These are phyloP conservation scores for Clavariopsis aquatica DNA, from an alignment of 495 filamentous ascomycete species.

Conservation along the genomic window DNA sequence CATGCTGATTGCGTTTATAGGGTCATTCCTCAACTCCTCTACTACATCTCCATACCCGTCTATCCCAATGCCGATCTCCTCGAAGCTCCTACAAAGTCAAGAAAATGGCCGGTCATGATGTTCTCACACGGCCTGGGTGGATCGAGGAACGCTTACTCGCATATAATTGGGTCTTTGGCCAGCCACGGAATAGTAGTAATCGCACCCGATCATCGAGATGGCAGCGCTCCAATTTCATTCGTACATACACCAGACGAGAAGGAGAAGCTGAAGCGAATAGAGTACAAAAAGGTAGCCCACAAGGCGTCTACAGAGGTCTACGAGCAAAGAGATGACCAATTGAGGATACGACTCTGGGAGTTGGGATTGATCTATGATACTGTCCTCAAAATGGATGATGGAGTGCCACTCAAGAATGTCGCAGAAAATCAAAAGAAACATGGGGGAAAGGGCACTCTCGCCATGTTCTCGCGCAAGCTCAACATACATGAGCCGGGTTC, in stretches of 20 bases:
- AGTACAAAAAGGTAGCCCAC: conserved; percentile 57
- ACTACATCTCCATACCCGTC: conserved; percentile 65
- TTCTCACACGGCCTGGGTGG: conserved; percentile 82
- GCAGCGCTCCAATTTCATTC: conserved; percentile 65
- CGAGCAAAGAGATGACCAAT: conserved; percentile 61
- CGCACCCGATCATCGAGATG: conserved; percentile 76
- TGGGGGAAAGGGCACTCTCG: conserved; percentile 46
- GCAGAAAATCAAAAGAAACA: conserved; percentile 47
- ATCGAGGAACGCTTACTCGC: conserved; percentile 71
- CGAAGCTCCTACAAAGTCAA: conserved; percentile 51
- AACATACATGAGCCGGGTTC: conserved; percentile 68
- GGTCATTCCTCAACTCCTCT: conserved; percentile 64
- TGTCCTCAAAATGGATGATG: conserved; percentile 61
- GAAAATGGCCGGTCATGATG: conserved; percentile 72
- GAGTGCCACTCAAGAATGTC: conserved; percentile 46
- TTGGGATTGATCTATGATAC: conserved; percentile 63
- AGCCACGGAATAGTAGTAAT: conserved; percentile 75
- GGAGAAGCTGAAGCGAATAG: conserved; percentile 38
- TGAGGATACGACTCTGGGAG: conserved; percentile 74
- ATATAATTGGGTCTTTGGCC: conserved; percentile 68
- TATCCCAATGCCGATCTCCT: conserved; percentile 52
- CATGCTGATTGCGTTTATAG: conserved; percentile 41
- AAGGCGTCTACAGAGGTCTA: conserved; percentile 57
- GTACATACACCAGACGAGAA: conserved; percentile 47
- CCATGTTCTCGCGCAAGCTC: conserved; percentile 55